Base-by-base conservation (phyloP, 73 alveolate genomes). In the Stentor roeselii region DNA sequence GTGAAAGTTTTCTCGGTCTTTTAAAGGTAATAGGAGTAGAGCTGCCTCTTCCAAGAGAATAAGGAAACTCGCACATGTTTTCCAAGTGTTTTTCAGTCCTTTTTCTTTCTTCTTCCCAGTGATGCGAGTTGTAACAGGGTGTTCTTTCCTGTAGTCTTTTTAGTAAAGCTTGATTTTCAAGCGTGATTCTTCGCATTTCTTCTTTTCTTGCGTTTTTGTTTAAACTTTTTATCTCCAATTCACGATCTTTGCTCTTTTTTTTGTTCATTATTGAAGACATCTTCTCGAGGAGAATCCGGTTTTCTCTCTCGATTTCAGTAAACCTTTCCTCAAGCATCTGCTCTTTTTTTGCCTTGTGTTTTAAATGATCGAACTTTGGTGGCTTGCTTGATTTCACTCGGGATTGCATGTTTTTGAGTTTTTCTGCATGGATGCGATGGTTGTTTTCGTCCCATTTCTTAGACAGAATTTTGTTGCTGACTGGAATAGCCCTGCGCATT, bases 271-370 rank as follows among this genome's bases (percentile, higher is more conserved):
- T 89, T n/a, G 87, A 75, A 3, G 92, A 78, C 96, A 91, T 91
- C 75, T 91, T 91, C 74, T 91, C 96, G 11, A 91, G 91, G 36
- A 91, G 82, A 4, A 91, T 84, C 39, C 96, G 61, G 75, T 91
- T 91, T 76, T 91, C 96, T 37, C 94, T 60, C 82, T 91, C 96
- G 37, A 91, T 91, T 78, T 91, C 94, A 35, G 94, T 88, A 42
- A 38, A 91, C 35, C 94, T 61, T 34, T 60, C 86, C 59, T 91
- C 96, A 77, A 88, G 59, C 82, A 88, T 60, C 39, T 84, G 90
- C 60, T 88, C 96, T 59, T 88, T 87, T 83, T 91, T 91, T 40
- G 92, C 58, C 76, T 67, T 83, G 75, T 39, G 75, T 14, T 82
- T 42, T 40, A 60, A 39, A n/a, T n/a, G 76, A 59, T 6, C 15